These are phyloP conservation scores for Dendrocalamus latiflorus DNA, from an alignment of 202 grass and related monocot genomes.

Conservation along the genomic window DNA sequence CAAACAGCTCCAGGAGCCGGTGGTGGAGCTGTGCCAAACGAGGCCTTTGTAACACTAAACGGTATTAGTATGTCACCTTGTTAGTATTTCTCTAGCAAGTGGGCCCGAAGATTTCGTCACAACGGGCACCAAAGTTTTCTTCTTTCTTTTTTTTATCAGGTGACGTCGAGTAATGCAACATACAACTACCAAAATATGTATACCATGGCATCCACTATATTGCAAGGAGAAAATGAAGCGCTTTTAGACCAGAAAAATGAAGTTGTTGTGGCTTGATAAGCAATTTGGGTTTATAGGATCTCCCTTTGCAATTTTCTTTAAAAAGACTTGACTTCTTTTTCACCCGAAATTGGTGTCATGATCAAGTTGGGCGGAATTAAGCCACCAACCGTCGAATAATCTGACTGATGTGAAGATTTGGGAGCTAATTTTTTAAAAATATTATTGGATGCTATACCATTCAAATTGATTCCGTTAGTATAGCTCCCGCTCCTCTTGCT, in stretches of 20 bases:
- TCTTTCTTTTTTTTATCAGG: neutral
- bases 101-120: neutral
- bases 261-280: neutral
- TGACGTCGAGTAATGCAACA: neutral
- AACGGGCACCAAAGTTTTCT: neutral
- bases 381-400: neutral
- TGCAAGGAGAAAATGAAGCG: neutral
- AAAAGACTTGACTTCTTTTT: neutral
- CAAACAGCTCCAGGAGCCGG: no score
- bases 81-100: neutral
- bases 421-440: neutral
- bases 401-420: no score
- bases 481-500: no score
- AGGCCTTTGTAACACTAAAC: neutral
- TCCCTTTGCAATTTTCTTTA: neutral
- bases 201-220: neutral
- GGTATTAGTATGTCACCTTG: neutral
- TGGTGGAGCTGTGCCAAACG: no score
- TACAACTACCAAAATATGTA: neutral
- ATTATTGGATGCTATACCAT: no score
- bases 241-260: neutral
- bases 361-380: neutral
- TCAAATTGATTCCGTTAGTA: no score
- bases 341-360: neutral
- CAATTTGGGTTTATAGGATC: neutral